phyloP scores from a whole-genome alignment of 2,329 filamentous ascomycete genomes.

The Dendryphion nanum region DNA sequence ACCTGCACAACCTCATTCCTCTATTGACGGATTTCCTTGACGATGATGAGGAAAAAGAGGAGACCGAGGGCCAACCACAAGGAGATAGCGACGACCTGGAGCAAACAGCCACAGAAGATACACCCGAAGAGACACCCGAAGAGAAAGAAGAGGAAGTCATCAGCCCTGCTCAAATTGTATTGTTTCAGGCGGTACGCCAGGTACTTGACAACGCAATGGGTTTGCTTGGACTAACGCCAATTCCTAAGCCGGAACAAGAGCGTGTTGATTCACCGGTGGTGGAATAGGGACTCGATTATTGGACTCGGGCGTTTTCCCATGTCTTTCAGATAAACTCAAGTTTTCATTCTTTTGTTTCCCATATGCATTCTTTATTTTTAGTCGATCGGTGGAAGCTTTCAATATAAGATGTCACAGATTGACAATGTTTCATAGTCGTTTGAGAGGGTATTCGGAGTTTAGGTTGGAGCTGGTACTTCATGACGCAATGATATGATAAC shows the following conservation, averaged over 20 bases:
- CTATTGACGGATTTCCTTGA: slow-evolving; percentile 20
- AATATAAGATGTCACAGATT: too few species aligned
- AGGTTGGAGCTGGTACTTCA: too few species aligned
- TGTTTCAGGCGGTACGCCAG: slow-evolving; percentile 27
- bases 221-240: slow-evolving; percentile 24
- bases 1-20: slow-evolving; percentile 24
- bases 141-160: slow-evolving; percentile 6
- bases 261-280: slow-evolving; percentile 29
- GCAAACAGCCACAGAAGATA: background rate
- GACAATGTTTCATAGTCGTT: too few species aligned
- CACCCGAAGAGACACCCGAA: background rate
- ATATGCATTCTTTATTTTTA: too few species aligned
- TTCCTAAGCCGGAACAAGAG: slow-evolving; percentile 10
- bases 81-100: background rate
- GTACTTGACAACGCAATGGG: slow-evolving; percentile 32
- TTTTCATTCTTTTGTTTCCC: too few species aligned
- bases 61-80: slow-evolving; percentile 1
- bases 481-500: too few species aligned
- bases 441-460: too few species aligned
- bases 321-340: too few species aligned
- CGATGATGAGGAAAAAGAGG: slow-evolving; percentile 13
- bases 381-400: too few species aligned
- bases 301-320: too few species aligned
- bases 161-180: slow-evolving; percentile 16
- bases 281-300: too few species aligned